Conservation (phyloP, 208 protist genomes). For the Eutreptiella sp. region DNA sequence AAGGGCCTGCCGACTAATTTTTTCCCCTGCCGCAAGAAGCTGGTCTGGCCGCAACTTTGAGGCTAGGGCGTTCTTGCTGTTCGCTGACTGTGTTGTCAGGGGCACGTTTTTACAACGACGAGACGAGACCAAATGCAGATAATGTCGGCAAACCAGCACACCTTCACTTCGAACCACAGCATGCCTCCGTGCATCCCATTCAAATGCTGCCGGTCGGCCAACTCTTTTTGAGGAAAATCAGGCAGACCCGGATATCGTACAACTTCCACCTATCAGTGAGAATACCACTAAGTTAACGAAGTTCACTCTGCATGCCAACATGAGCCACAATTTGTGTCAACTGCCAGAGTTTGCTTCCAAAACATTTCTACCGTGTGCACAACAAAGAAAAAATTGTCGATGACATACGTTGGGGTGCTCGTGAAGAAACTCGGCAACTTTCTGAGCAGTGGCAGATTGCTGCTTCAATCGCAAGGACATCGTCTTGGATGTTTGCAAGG, state of each 20-base stretch:
- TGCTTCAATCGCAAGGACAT: constrained; percentile 81
- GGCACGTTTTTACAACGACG: too few relatives aligned
- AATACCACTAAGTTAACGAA: too few relatives aligned
- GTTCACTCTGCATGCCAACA: too few relatives aligned
- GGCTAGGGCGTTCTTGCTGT: too few relatives aligned
- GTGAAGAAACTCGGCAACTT: constrained; percentile 75
- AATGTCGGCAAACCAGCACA: too few relatives aligned
- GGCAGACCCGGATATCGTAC: constrained; percentile 83
- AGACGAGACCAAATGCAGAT: too few relatives aligned
- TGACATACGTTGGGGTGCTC: constrained; percentile 57
- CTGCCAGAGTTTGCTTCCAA: neutral
- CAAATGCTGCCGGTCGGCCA: constrained; percentile 81
- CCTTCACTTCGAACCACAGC: constrained; percentile 85
- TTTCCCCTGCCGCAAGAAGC: too few relatives aligned
- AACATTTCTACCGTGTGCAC: too few relatives aligned
- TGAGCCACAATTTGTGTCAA: constrained; percentile 10
- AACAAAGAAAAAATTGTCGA: too few relatives aligned
- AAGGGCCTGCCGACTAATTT: too few relatives aligned
- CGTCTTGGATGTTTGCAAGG: constrained; percentile 89
- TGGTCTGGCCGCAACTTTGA: too few relatives aligned
- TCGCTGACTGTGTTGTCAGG: too few relatives aligned
- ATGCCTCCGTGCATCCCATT: constrained; percentile 71
- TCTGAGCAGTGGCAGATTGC: constrained; percentile 80
- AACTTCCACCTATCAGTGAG: constrained; percentile 54
- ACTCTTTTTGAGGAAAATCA: constrained; percentile 83